These are phyloP conservation scores for Saposhnikovia divaricata DNA, from an alignment of 129 eudicot species.

Conservation along the genomic window DNA sequence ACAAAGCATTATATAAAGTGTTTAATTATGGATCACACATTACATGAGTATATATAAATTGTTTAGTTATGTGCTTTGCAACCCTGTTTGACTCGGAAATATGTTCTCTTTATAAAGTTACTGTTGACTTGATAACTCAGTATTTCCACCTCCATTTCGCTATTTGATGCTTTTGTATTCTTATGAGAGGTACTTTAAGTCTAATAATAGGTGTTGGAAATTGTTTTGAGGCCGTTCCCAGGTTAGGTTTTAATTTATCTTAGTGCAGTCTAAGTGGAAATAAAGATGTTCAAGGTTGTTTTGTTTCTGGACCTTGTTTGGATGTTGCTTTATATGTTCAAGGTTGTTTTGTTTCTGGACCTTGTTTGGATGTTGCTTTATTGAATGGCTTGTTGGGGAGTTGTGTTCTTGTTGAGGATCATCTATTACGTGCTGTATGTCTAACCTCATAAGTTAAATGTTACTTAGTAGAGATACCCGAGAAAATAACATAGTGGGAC, in stretches of 20 bases:
- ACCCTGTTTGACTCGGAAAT: neutral
- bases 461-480: neutral
- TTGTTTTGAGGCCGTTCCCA: neutral
- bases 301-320: neutral
- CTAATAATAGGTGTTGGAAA: neutral
- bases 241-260: neutral
- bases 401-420: neutral
- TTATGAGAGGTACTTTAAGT: neutral
- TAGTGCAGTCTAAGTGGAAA: neutral
- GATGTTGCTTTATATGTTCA: neutral
- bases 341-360: neutral
- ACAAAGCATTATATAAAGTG: neutral
- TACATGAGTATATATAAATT: constrained; percentile 58
- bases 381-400: neutral
- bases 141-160: neutral
- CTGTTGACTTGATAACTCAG: neutral
- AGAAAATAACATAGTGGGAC: neutral
- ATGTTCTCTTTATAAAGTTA: neutral
- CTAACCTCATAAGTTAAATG: neutral
- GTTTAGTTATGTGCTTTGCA: neutral
- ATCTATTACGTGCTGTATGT: neutral
- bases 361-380: neutral
- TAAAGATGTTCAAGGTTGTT: neutral
- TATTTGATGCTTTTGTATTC: neutral
- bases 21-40: constrained; percentile 37